Evolutionary conservation across 495 filamentous ascomycete species (phyloP).

Genomic region (Clohesyomyces aquaticus): DNA sequence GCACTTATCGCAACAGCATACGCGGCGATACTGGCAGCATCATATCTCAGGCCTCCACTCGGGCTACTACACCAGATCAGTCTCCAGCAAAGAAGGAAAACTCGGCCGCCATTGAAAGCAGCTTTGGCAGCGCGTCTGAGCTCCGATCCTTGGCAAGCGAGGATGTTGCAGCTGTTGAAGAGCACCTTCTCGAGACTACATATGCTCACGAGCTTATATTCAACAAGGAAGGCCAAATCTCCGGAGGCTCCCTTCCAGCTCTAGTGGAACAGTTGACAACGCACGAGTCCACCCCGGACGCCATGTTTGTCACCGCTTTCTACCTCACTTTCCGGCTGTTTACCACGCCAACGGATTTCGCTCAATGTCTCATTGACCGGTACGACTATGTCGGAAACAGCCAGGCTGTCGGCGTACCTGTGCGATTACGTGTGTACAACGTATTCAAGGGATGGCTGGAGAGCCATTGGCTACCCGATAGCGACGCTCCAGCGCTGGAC

Average conservation of each 20-base stretch:
- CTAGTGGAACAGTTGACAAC: constrained; percentile 92
- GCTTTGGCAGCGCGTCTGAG: constrained; percentile 48
- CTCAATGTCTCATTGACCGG: constrained; percentile 78
- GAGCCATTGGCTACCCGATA: constrained; percentile 86
- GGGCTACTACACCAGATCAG: constrained; percentile 85
- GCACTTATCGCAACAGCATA: constrained; percentile 72
- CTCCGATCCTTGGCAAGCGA: constrained; percentile 56
- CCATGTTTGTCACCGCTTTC: constrained; percentile 91
- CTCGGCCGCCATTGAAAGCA: constrained; percentile 44
- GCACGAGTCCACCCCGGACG: constrained; percentile 90
- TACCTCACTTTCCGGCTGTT: constrained; percentile 98
- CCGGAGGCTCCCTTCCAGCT: constrained; percentile 86
- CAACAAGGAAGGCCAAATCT: constrained; percentile 94
- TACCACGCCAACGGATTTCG: constrained; percentile 77
- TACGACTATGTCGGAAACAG: constrained; percentile 90
- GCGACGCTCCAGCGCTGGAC: constrained; percentile 73
- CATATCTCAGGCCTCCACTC: constrained; percentile 79
- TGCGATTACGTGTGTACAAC: constrained; percentile 92
- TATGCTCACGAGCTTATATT: constrained; percentile 87
- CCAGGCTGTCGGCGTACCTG: constrained; percentile 70
- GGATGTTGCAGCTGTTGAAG: constrained; percentile 75
- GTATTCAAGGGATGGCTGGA: constrained; percentile 97
- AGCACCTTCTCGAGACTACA: constrained; percentile 79
- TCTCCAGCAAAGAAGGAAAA: constrained; percentile 45
- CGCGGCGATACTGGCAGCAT: constrained; percentile 82